Base-by-base conservation (phyloP, 441 rosid genomes). In the Erodium trifolium region DNA sequence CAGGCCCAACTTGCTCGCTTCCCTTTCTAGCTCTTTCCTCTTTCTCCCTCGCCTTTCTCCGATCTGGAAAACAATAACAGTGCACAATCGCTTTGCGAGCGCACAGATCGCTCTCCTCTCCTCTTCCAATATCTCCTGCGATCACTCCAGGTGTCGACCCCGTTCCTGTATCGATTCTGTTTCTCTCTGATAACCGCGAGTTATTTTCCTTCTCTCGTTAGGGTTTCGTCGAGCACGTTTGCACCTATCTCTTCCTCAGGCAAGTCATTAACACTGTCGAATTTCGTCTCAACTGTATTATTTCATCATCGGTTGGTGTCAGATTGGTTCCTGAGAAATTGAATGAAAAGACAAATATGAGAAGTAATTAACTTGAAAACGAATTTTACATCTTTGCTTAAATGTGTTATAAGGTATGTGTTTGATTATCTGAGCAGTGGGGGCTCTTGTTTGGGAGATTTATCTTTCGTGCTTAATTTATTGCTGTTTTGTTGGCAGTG, bases 241-340 rank as follows among this genome's bases (percentile, higher is more conserved):
- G 11, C 17, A 57, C 63, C 63, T 18, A 57, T 14, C 63, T 57
- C 10, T 57, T 16, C 7, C 63, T 57, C 63, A 57, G 63, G 63
- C 63, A 57, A 57, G 63, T 57, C 63, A 57, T 57, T 57, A 16
- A 23, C 29, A 7, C 63, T 57, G 63, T 57, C 11, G 10, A 57
- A 17, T 57, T 57, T 57, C 10, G 12, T 57, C 27, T 53, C 60
- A 14, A 53, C 19, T 57, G 10, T 16, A 16, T 7, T 7, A 16
- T 57, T 16, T 57, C 8, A 8, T 17, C 27, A 57, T 57, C 63
- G 63, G 17, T 57, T 57, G 9, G 27, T 57, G 63, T 5, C 27
- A 17, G 29, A 14, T 57, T 57, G 19, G 63, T 57, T 57, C 63
- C 63, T 12, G 63, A 16, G 63, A 18, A 16, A 57, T 57, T 7